Base-by-base conservation (phyloP, 306 rosid genomes). In the Hylodesmum podocarpum region DNA sequence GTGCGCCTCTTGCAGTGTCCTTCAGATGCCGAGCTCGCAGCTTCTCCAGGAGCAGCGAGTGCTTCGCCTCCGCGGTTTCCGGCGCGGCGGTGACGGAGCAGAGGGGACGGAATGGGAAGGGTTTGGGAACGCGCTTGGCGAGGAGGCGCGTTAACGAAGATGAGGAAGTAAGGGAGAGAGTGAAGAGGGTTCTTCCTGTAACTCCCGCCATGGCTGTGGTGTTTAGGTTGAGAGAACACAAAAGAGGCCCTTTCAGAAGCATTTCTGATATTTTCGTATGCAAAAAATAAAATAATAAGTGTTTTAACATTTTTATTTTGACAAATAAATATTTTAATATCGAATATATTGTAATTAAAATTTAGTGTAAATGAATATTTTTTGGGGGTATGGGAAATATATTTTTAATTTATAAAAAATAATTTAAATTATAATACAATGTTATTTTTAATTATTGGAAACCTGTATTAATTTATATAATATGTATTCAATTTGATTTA, bases 11-110 rank as follows among this genome's bases (percentile, higher is more conserved):
- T 9, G 83, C 33, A 19, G 86, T 67, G 19, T 75, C 93, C 53
- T 86, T 90, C 64, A 89, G 96, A 81, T 95, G 94, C 43, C 96
- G 68, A 2, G 73, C 31, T 51, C 98, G 84, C 33, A 95, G 91
- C 77, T 86, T 82, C 75, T 91, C 98, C 1, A 95, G 97, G 28
- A 95, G 90, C 12, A 89, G 43, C 0, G 97, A 81, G 77, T 90
- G 96, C 88, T 84, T 95, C 62, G 87, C 19, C 2, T 81, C 89
- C 8, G 8, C 0, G 27, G 80, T 0, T 16, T 37, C 78, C 1
- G 80, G 44, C 1, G 83, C 6, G 47, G 88, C 70, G 57, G 93
- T 63, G 61, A 77, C 28, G 18, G 95, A 74, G 68, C 91, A 89
- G 25, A 92, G 86, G 27, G 94, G 86, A 82, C 89, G 86, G 83